Base-by-base conservation (phyloP, 192 early-diverging fungal genomes). In the Coemansia sp. region DNA sequence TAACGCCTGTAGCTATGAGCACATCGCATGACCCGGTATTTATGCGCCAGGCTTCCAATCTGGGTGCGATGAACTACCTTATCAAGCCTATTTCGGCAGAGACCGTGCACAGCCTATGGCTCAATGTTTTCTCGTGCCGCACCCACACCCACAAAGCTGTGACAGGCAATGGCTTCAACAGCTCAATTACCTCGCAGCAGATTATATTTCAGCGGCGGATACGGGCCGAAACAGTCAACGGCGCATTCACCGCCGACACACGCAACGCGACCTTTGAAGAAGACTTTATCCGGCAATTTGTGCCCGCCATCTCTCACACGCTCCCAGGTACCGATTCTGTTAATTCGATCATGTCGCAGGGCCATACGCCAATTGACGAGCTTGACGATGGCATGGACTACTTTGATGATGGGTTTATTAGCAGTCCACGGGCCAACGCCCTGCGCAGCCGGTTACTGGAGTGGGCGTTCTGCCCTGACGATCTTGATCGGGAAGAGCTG, bases 391-490 rank as follows among this genome's bases (percentile, higher is more conserved):
- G 42, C 40, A 26, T 61, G 48, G 67, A 70, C 24, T 62, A 66
- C 6, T 28, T 62, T n/a, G 76, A 73, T 23, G 44, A 61, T 20
- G 64, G 42, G 38, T 79, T 79, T 54, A 66, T 73, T 34, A 58
- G 23, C 56, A 64, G 76, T 31, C 51, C 76, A 4, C 70, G 71
- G 9, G 64, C 70, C 25, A 64, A 73, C 61, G 40, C 59, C 38
- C 82, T 91, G n/a, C 86, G 85, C 31, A 61, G 44, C 18, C 74
- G 74, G 60, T 63, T 92, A 2, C 70, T 82, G 15, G 84, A 84
- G 31, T 90, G 90, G 89, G 84, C 86, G 25, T 89, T 89, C 68
- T 79, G 76, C 66, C 88, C 90, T n/a, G 85, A 86, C 69, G 84
- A 86, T 52, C 71, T 88, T 23, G 65, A 70, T 23, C 74, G 84